phyloP scores from a whole-genome alignment of 148 eudicot species.

The Silene uniflora region DNA sequence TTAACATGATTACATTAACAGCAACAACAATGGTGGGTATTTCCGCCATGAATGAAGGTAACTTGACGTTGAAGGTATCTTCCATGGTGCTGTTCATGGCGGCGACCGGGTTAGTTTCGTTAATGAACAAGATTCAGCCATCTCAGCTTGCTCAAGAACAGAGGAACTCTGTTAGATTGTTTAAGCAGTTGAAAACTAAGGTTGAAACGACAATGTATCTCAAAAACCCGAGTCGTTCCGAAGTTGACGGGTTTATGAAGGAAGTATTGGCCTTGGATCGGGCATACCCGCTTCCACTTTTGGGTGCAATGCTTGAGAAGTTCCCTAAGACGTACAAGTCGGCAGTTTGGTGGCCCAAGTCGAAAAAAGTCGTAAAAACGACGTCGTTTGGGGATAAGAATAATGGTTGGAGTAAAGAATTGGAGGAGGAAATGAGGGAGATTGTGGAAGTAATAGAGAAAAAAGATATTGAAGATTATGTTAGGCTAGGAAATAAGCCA shows the following conservation, averaged over 20 bases:
- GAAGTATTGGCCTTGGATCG: conserved; percentile 50
- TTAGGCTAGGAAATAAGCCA: conserved; percentile 57
- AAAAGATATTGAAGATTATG: conserved; percentile 59
- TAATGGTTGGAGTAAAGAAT: conserved; percentile 48
- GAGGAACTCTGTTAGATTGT: conserved; percentile 48
- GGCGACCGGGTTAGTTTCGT: conserved; percentile 39
- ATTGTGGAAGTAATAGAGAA: conserved; percentile 35
- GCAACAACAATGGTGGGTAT: conserved; percentile 51
- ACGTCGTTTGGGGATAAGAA: background rate
- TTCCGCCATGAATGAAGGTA: conserved; percentile 19
- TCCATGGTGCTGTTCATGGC: conserved; percentile 43
- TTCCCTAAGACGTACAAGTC: conserved; percentile 46
- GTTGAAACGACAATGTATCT: conserved; percentile 26
- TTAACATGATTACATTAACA: conserved; percentile 56
- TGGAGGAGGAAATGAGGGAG: conserved; percentile 57
- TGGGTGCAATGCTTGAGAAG: conserved; percentile 64
- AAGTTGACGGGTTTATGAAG: conserved; percentile 41
- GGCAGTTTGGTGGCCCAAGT: conserved; percentile 50
- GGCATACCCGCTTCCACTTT: conserved; percentile 61
- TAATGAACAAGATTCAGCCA: conserved; percentile 68
- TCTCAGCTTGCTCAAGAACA: conserved; percentile 74
- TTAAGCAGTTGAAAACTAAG: conserved; percentile 34
- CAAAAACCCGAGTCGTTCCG: conserved; percentile 12
- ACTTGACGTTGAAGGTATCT: conserved; percentile 35
- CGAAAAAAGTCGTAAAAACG: background rate